Base-by-base conservation (phyloP, 108 stramenopile species). In the Skeletonema grethae region DNA sequence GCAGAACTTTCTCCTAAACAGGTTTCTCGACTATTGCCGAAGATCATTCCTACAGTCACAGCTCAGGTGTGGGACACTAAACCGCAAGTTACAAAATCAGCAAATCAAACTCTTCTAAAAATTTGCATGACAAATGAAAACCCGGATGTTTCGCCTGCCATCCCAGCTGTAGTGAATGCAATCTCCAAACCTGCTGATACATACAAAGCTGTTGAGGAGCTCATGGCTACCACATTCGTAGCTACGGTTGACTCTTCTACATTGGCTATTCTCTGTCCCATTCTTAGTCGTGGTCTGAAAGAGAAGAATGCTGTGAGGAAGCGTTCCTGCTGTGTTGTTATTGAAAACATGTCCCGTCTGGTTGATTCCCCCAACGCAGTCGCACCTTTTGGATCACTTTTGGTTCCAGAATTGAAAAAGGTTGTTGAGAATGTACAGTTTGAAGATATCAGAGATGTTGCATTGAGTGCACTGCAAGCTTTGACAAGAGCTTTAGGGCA, bases 181-280 rank as follows among this genome's bases (percentile, higher is more conserved):
- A 92, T 96, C 28, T 92, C 90, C 72, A 94, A 95, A 65, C 95
- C 95, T 7, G 76, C 86, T 9, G 92, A 95, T 45, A 97, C 96
- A 25, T 89, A 85, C 75, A 95, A 95, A 75, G 96, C 96, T 13
- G 84, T 98, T 24, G 89, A 96, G 55, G 88, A 93, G 57, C 82
- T 98, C 38, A 96, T 95, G 85, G 93, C 89, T 48, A 97, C 97
- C 4, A 97, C 98, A n/a, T 97, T 98, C 76, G 95, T 98, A 15
- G 88, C 88, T 8, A 79, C 90, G 0, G 95, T 99, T n/a, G 97
- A 99, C 82, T 88, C 96, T 5, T 83, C 94, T 29, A 97, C 98
- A 9, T 80, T 99, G 22, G 89, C 96, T 28, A 97, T 99, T 66
- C 79, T 99, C 3, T 97, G 97, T 77, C 98, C 98, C 28, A 87